Evolutionary conservation across 306 rosid genomes (phyloP), one percentile per base, ranked within the genome.

Genomic region (Abrus precatorius): DNA sequence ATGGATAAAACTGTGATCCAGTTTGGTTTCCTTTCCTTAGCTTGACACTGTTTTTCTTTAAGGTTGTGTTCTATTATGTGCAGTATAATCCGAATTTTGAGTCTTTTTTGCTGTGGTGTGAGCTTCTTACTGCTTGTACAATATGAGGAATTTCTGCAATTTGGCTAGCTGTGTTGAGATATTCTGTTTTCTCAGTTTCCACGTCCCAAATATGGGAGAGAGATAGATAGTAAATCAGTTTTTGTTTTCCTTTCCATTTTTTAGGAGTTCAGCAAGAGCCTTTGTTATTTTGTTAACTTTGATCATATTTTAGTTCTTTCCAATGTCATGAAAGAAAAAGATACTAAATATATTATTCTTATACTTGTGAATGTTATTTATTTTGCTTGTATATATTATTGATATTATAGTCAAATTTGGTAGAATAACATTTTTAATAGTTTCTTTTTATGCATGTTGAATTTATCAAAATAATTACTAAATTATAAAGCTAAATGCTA

Each of bases 21-120:
- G 82, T 74, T 86, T 47, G 87, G 86, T 76, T 62, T 85, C 28
- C 7, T 41, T 29, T 55, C 78, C 50, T 73, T 82, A 43, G 82
- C 64, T 73, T 88, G 36, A 86, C 57, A 13, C 1, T 55, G 53
- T 40, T 65, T 67, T 7, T 44, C 5, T 65, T 53, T 36, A 10
- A 6, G 47, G 77, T 62, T 77, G 59, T 82, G 66, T 61, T 67
- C 5, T 78, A 13, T 29, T 30, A 33, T 64, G 79, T 65, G 78
- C 43, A 36, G 73, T 70, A 54, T 68, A 84, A 69, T 64, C 74
- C 56, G 67, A 62, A 72, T 34, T 53, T 44, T 27, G 49, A 54
- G 80, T 61, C 7, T 12, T 30, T 78, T 69, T 56, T 34, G 0
- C 10, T 60, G 57, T 81, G 70, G 43, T 79, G 59, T 68, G 66